phyloP scores from a whole-genome alignment of 108 stramenopile species.

The Tribonema minus region DNA sequence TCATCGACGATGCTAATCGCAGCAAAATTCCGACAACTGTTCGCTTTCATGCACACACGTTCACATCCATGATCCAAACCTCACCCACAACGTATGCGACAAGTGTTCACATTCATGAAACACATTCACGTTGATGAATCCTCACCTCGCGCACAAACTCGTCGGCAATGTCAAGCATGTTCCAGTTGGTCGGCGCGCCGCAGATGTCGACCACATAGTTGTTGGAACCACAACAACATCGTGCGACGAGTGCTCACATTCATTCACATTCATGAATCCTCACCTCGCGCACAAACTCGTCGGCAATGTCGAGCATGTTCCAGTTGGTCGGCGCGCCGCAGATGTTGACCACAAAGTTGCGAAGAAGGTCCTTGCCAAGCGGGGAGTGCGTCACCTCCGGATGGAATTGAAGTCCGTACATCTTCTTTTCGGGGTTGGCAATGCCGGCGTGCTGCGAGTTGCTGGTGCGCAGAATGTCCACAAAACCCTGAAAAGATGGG shows the following conservation, averaged over 20 bases:
- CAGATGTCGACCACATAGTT: slow-evolving; percentile 85
- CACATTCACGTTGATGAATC: too few species aligned
- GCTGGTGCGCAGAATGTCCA: slow-evolving; percentile 64
- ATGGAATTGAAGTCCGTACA: slow-evolving; percentile 97
- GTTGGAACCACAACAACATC: too few species aligned
- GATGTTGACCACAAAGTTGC: slow-evolving; percentile 82
- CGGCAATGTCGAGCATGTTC: slow-evolving; percentile 93
- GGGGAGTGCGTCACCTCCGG: slow-evolving; percentile 96
- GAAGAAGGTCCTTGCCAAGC: slow-evolving; percentile 71
- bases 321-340: slow-evolving; percentile 80
- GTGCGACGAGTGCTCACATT: too few species aligned
- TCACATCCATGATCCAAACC: slow-evolving; percentile 80
- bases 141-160: too few species aligned
- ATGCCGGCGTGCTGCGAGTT: slow-evolving; percentile 89
- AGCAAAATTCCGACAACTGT: slow-evolving; percentile 92
- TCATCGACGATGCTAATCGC: too few species aligned
- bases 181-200: slow-evolving; percentile 79
- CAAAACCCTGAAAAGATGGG: slow-evolving; percentile 64
- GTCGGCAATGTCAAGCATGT: slow-evolving; percentile 91
- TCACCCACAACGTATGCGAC: too few species aligned
- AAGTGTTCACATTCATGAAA: too few species aligned
- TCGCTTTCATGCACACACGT: slow-evolving; percentile 70
- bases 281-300: slow-evolving; percentile 77
- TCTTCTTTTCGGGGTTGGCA: slow-evolving; percentile 67
- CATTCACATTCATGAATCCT: too few species aligned